These are phyloP conservation scores for Biscogniauxia marginata DNA, from an alignment of 2,329 filamentous ascomycete genomes.

Conservation along the genomic window DNA sequence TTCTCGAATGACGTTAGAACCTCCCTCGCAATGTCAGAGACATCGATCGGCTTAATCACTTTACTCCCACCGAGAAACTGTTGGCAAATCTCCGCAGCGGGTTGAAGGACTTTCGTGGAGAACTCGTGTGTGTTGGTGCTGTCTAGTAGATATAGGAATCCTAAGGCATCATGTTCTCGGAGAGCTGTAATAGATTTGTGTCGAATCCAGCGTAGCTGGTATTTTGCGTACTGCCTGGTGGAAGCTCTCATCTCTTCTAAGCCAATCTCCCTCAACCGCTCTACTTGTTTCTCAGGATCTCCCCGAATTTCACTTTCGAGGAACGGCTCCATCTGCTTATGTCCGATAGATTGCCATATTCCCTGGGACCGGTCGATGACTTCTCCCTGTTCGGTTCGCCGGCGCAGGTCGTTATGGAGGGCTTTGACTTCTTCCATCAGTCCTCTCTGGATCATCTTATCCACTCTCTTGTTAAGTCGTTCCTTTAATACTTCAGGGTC, in stretches of 20 bases:
- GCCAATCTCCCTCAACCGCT: constrained; percentile 55
- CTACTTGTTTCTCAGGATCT: constrained; percentile 40
- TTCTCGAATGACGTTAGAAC: constrained; percentile 59
- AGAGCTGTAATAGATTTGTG: constrained; percentile 75
- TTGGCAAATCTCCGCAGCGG: constrained; percentile 60
- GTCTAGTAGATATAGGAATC: constrained; percentile 75
- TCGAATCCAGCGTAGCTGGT: constrained; percentile 84
- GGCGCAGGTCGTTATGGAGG: constrained; percentile 42
- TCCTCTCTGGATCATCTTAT: constrained; percentile 71
- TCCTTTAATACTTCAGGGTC: constrained; percentile 64
- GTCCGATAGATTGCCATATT: constrained; percentile 96
- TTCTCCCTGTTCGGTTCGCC: constrained; percentile 42
- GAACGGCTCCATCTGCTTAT: constrained; percentile 83
- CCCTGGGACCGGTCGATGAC: constrained; percentile 72
- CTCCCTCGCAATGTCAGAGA: constrained; percentile 49
- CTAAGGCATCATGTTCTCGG: constrained; percentile 49
- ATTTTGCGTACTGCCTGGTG: constrained; percentile 83
- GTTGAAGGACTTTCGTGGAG: constrained; percentile 59
- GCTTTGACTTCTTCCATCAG: constrained; percentile 49
- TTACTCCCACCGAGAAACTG: constrained; percentile 59
- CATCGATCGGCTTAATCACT: constrained; percentile 50
- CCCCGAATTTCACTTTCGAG: constrained; percentile 46
- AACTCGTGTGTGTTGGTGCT: constrained; percentile 68
- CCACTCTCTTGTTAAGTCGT: constrained; percentile 74
- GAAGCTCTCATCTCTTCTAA: constrained; percentile 77